Conservation (phyloP, 2,329 filamentous ascomycete species). For the Fusarium irregulare region DNA sequence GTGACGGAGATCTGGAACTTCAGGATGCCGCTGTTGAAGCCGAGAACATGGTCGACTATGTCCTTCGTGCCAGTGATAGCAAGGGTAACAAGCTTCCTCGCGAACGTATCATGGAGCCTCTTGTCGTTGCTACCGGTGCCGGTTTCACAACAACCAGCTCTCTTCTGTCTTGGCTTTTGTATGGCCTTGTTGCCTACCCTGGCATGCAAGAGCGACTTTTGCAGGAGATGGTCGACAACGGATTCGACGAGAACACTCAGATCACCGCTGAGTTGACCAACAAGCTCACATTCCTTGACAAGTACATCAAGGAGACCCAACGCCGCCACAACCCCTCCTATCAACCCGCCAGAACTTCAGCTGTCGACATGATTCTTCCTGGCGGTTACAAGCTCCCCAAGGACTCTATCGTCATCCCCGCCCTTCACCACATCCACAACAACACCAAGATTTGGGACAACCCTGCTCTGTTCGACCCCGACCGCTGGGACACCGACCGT, state of each 20-base stretch:
- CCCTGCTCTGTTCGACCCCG: constrained; percentile 67
- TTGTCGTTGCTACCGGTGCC: constrained; percentile 66
- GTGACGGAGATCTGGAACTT: constrained; percentile 53
- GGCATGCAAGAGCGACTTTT: constrained; percentile 67
- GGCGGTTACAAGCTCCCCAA: constrained; percentile 68
- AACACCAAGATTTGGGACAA: constrained; percentile 69
- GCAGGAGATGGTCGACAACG: constrained; percentile 67
- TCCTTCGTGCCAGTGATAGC: constrained; percentile 63
- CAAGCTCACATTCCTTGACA: constrained; percentile 64
- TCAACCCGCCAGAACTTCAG: constrained; percentile 69
- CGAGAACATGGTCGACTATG: constrained; percentile 61
- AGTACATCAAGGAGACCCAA: constrained; percentile 71
- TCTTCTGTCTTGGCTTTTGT: constrained; percentile 68
- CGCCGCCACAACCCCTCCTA: constrained; percentile 70
- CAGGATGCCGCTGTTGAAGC: constrained; percentile 63
- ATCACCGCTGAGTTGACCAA: constrained; percentile 61
- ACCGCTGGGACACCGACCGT: constrained; percentile 67
- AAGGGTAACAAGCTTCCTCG: constrained; percentile 65
- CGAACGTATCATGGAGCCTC: constrained; percentile 42
- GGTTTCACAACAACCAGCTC: constrained; percentile 71
- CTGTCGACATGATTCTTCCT: constrained; percentile 66
- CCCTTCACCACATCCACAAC: constrained; percentile 63
- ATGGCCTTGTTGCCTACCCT: constrained; percentile 63
- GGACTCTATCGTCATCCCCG: constrained; percentile 64
- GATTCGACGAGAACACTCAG: constrained; percentile 55